Conservation (phyloP, 2,329 filamentous ascomycete species). For the Aulographum hederae region DNA sequence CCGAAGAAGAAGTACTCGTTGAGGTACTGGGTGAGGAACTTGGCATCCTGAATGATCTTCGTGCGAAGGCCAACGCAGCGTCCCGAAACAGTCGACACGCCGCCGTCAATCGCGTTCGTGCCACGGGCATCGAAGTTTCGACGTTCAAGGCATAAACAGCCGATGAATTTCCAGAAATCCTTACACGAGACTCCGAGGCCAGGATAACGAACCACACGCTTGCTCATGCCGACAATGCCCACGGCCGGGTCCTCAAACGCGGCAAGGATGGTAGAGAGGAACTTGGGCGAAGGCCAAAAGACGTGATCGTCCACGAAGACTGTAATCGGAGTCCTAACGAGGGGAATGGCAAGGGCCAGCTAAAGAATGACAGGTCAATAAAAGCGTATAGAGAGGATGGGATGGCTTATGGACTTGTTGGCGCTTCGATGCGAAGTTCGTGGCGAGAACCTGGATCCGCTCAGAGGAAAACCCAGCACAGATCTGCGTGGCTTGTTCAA, state of each 20-base stretch:
- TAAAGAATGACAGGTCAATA: no score
- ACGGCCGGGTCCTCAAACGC: background rate
- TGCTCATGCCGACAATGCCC: constrained; percentile 5
- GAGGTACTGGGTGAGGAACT: constrained; percentile 8
- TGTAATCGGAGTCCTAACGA: constrained; percentile 22
- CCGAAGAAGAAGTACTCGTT: constrained; percentile 10
- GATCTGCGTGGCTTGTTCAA: constrained; percentile 3
- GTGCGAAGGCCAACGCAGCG: constrained; percentile 12
- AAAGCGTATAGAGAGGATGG: no score
- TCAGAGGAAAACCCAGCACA: constrained; percentile 6
- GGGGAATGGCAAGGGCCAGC: constrained; percentile 21
- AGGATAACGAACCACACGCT: constrained; percentile 4
- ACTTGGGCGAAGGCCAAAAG: constrained; percentile 17
- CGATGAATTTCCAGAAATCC: constrained; percentile 10
- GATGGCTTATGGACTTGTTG: no score
- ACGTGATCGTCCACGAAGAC: constrained; percentile 35
- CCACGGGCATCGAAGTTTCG: constrained; percentile 16
- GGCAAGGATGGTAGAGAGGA: background rate
- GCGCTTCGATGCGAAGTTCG: constrained; percentile 27
- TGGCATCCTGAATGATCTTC: constrained; percentile 8
- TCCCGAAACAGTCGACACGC: constrained; percentile 15
- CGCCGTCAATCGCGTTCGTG: constrained; percentile 14
- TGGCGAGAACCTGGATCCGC: constrained; percentile 14
- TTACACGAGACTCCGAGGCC: constrained; percentile 2
- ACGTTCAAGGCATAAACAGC: constrained; percentile 13